Evolutionary conservation across 495 filamentous ascomycete genomes (phyloP), one percentile per base, ranked within the genome.

Genomic region (Hypoxylon cercidicola): DNA sequence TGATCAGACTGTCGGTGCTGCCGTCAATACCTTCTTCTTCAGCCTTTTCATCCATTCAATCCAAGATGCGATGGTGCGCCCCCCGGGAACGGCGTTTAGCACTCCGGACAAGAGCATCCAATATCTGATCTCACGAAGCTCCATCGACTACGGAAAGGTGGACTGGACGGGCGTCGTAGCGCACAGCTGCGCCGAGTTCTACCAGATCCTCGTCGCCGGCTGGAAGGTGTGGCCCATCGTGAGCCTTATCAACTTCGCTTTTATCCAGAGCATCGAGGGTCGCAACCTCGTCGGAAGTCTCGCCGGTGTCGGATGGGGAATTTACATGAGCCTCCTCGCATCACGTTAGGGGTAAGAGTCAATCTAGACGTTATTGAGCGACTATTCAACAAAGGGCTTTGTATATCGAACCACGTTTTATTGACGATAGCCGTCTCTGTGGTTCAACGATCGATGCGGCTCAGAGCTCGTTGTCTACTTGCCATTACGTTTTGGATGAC

Each of bases 211-310:
- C 61, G 71, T 81, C 50, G 93, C 93, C 0, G 88, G 92, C 1
- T 85, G 89, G 70, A 92, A 89, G 74, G 84, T 97, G 37, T 93
- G 95, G 86, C 95, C 95, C 1, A 46, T 88, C n/a, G 90, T 97
- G 6, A 90, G 89, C 49, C 45, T 90, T 19, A 68, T 95, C 18
- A 91, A 93, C 74, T 97, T 91, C 74, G 86, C 88, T 0, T 82
- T 96, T 44, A 80, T 99, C 19, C 76, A 74, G 70, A 92, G 88
- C 4, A 86, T 95, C 12, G 85, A 95, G 67, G 81, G 82, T 32
- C 79, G 94, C 61, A 88, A 90, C 44, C 78, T 97, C 23, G 86
- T 93, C 74, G 93, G 89, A 0, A 88, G 88, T 72, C 74, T 91
- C 51, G 90, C 93, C 23, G 93, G 94, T 2, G 70, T 99, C 43